A percentile compares a stretch with the other conserved stretches of the same genome.
These are phyloP conservation scores for Zygotorulaspora sp. DNA, from an alignment of 805 yeast genomes.

Conservation along the genomic window DNA sequence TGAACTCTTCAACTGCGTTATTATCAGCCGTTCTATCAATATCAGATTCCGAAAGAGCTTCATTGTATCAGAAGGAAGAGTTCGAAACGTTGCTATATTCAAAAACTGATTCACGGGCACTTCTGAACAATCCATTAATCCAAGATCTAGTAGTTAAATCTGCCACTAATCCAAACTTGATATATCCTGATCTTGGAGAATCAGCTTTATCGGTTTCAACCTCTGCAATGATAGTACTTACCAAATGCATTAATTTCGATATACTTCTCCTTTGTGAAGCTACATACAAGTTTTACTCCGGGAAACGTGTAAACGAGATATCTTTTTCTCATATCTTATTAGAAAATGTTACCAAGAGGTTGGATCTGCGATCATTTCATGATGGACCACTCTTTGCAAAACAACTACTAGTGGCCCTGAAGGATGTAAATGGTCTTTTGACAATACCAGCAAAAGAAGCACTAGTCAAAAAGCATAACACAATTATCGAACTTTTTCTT, in stretches of 20 bases:
- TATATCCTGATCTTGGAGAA: conserved; percentile 30
- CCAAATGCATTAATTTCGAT: conserved; percentile 45
- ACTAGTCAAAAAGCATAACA: conserved; percentile 25
- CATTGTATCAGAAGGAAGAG: conserved; percentile 28
- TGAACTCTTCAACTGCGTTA: conserved; percentile 37
- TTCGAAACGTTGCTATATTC: conserved; percentile 40
- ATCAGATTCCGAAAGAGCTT: conserved; percentile 28
- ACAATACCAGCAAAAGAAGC: conserved; percentile 23
- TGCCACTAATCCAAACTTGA: conserved; percentile 29
- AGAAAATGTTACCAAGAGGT: conserved; percentile 25
- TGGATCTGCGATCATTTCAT: conserved; percentile 28
- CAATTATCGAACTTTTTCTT: conserved; percentile 29
- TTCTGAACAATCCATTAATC: conserved; percentile 37
- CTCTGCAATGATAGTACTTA: conserved; percentile 38
- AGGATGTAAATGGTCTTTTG: conserved; percentile 33
- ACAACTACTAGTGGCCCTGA: conserved; percentile 28
- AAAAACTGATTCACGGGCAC: conserved; percentile 48
- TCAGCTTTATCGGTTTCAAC: conserved; percentile 34
- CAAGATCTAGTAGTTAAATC: conserved; percentile 34
- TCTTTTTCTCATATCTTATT: conserved; percentile 34
- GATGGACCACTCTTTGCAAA: conserved; percentile 33
- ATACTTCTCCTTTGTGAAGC: conserved; percentile 41
- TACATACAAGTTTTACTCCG: conserved; percentile 36
- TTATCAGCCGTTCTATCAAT: conserved; percentile 31
- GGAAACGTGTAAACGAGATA: conserved; percentile 26